Base-by-base conservation (phyloP, 2,329 filamentous ascomycete species). In the Myriosclerotinia scirpicola region DNA sequence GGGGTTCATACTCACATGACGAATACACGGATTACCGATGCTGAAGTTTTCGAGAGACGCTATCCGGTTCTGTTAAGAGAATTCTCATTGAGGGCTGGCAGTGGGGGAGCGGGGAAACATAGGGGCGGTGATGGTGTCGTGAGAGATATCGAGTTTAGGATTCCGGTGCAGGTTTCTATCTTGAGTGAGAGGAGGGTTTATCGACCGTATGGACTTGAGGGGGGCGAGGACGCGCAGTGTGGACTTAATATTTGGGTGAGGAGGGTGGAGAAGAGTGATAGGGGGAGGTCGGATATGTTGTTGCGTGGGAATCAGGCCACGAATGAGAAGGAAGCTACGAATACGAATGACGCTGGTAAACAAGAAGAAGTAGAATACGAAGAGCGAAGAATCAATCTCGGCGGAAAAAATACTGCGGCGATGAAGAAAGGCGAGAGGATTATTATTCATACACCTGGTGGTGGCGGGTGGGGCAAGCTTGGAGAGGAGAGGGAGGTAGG, bases 211-310 rank as follows among this genome's bases (percentile, higher is more conserved):
- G 93, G 94, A 0, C 82, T 97, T 67, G 88, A 87, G 30, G 94
- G 94, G 0, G 94, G 94, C 4, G 89, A 88, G 66, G 90, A 94
- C 69, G 94, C 87, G 0, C 79, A 86, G 72, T 89, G 90, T 61
- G 94, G 94, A 0, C 80, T 93, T 69, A 98, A 98, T 72, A 81
- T 96, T 55, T 98, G 94, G 94, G 88, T 96, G 42, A 82, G 91
- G 9, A 89, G 85, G 68, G 88, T 94, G 64, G 80, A 82, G 71
- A 87, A 86, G 76, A 79, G 79, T 1, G 81, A 81, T 72, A 82
- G 81, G 76, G 81, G 82, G 76, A 77, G 78, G 67, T 79, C 75
- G 80, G 64, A 78, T 77, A 72, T 77, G 67, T 73, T 79, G 69
- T 54, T 73, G 46, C 75, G 74, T 38, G 71, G 69, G 6, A 5